Evolutionary conservation across 2,329 filamentous ascomycete species (phyloP).

Genomic region (Xylariaceae sp.): DNA sequence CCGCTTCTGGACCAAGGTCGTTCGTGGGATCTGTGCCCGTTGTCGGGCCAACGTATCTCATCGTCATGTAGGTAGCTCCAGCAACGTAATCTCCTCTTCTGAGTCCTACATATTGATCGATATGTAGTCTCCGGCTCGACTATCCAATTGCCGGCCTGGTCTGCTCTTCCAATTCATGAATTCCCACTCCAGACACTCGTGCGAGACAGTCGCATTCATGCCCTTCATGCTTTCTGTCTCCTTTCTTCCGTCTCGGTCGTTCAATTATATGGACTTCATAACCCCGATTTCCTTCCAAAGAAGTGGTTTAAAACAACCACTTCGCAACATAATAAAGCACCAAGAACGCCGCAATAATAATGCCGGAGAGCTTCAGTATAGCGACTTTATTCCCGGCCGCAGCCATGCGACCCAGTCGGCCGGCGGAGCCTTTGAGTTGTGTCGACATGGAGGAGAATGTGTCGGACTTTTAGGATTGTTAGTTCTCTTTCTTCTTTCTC

Average conservation of each 20-base stretch:
- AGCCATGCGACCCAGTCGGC: slow-evolving; percentile 82
- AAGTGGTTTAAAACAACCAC: slow-evolving; percentile 49
- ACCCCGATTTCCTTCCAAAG: no score
- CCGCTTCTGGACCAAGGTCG: neutral
- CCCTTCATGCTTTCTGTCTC: neutral
- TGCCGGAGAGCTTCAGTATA: slow-evolving; percentile 81
- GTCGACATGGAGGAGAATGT: slow-evolving; percentile 85
- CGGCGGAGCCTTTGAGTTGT: slow-evolving; percentile 76
- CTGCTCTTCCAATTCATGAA: no score
- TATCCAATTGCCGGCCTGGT: no score
- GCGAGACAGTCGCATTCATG: neutral
- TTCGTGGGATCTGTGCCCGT: neutral
- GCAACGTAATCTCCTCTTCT: no score
- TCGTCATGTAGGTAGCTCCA: neutral
- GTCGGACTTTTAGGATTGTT: slow-evolving; percentile 55
- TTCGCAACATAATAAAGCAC: slow-evolving; percentile 68
- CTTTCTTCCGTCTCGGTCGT: no score
- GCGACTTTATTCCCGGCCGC: slow-evolving; percentile 85
- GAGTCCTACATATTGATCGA: no score
- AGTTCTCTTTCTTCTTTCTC: neutral
- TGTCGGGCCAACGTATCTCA: neutral
- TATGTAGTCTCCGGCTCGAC: no score
- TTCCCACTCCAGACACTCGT: no score
- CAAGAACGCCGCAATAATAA: slow-evolving; percentile 68
- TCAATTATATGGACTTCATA: neutral